A percentile compares a stretch with the other conserved stretches of the same genome.
Conservation (phyloP, 345 rosid species). For the Alliaria petiolata region DNA sequence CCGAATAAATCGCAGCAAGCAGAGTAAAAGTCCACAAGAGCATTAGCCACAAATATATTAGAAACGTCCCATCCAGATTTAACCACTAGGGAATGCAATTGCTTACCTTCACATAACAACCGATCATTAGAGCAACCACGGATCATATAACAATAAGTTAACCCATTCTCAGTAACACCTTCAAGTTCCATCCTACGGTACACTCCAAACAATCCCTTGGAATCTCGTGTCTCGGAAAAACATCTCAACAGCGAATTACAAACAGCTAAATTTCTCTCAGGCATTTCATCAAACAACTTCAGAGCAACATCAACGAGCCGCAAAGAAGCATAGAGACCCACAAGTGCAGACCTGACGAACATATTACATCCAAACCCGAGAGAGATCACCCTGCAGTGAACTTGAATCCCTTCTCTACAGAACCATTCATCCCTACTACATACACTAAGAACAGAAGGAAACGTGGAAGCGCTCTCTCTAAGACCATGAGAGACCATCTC, state of each 20-base stretch:
- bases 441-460: constrained; percentile 61
- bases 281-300: constrained; percentile 60
- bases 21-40: constrained; percentile 69
- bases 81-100: constrained; percentile 55
- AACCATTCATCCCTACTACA: constrained; percentile 46
- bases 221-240: constrained; percentile 40
- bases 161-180: constrained; percentile 49
- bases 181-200: constrained; percentile 44
- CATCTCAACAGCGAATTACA: constrained; percentile 58
- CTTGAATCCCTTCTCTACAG: constrained; percentile 54
- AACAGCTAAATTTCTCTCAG: constrained; percentile 49
- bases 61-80: constrained; percentile 52
- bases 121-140: constrained; percentile 45
- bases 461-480: constrained; percentile 59
- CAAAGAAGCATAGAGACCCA: constrained; percentile 49
- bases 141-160: constrained; percentile 67
- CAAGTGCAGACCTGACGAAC: constrained; percentile 53
- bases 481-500: constrained; percentile 54
- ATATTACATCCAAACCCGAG: constrained; percentile 57
- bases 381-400: constrained; percentile 60
- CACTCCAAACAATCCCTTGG: constrained; percentile 38
- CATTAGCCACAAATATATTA: constrained; percentile 59
- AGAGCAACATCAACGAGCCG: constrained; percentile 43
- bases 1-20: constrained; percentile 46
- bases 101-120: constrained; percentile 60